These are phyloP conservation scores for Saccharomyces hybrid DNA, from an alignment of 1,139 yeast species.

Conservation along the genomic window DNA sequence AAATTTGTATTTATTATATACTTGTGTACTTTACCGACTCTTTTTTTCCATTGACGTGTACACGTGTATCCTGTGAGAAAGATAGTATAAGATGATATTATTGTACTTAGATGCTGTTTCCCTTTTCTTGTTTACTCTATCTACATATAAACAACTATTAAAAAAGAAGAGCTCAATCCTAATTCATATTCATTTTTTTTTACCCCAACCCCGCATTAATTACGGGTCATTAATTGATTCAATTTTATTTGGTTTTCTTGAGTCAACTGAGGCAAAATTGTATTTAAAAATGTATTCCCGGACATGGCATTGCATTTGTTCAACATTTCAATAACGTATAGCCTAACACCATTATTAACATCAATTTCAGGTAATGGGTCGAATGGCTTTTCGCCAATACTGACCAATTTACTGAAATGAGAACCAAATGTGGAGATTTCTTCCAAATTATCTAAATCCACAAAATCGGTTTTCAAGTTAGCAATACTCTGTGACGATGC, in stretches of 20 bases:
- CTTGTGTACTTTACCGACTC: background rate
- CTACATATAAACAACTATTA: background rate
- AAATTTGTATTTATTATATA: background rate
- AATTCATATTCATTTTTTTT: background rate
- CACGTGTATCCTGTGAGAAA: background rate
- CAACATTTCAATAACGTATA: slow-evolving; percentile 34
- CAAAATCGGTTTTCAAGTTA: slow-evolving; percentile 30
- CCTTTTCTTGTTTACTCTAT: background rate
- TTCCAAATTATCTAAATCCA: slow-evolving; percentile 36
- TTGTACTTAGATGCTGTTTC: background rate
- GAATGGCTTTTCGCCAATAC: slow-evolving; percentile 50
- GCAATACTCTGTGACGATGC: slow-evolving; percentile 32
- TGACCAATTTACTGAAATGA: slow-evolving; percentile 62
- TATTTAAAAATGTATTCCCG: slow-evolving; percentile 24
- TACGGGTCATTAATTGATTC: slow-evolving; percentile 21
- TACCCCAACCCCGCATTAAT: slow-evolving; percentile 26
- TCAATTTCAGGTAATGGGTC: slow-evolving; percentile 60
- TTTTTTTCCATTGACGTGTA: background rate
- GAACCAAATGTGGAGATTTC: slow-evolving; percentile 69
- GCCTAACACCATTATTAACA: slow-evolving; percentile 33
- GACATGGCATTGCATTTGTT: slow-evolving; percentile 25
- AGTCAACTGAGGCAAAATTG: slow-evolving; percentile 32
- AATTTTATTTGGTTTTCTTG: slow-evolving; percentile 35
- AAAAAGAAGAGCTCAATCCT: background rate
- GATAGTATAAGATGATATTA: background rate